Percentiles rank a stretch among this genome's conserved stretches.
Conservation (phyloP, 78 protist species). For the Anaeramoeba flamelloides region DNA sequence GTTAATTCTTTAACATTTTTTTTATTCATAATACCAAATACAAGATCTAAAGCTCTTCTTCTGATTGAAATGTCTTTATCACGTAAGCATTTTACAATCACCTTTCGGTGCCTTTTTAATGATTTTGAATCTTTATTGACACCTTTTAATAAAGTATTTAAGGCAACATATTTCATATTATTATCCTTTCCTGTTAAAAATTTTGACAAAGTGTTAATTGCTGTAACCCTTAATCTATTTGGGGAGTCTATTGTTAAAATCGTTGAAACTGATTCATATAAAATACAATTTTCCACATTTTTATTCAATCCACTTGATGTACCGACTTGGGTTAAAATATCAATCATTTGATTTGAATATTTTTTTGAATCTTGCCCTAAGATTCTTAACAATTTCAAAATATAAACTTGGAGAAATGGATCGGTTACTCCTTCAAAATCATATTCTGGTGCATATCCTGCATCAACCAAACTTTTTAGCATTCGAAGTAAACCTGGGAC, state of each 20-base stretch:
- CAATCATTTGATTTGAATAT: slow-evolving; percentile 69
- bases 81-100: slow-evolving; percentile 83
- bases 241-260: slow-evolving; percentile 58
- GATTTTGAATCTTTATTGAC: slow-evolving; percentile 54
- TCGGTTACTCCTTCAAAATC: slow-evolving; percentile 88
- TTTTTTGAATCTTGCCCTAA: slow-evolving; percentile 50
- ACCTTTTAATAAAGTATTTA: slow-evolving; percentile 50
- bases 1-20: slow-evolving; percentile 19
- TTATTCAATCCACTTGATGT: too few relatives aligned
- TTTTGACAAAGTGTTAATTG: slow-evolving; percentile 79
- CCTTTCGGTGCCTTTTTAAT: slow-evolving; percentile 78
- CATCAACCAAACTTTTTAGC: slow-evolving; percentile 50
- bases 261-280: slow-evolving; percentile 80
- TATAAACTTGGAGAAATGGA: slow-evolving; percentile 87
- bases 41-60: slow-evolving; percentile 78
- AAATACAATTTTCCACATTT: slow-evolving; percentile 84
- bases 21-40: slow-evolving; percentile 66
- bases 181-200: slow-evolving; percentile 76
- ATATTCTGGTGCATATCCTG: slow-evolving; percentile 73
- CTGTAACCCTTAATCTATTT: slow-evolving; percentile 55
- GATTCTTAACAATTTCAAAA: slow-evolving; percentile 58
- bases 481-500: slow-evolving; percentile 44
- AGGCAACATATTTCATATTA: slow-evolving; percentile 65
- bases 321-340: slow-evolving; percentile 70
- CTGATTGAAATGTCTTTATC: slow-evolving; percentile 89